Evolutionary conservation across 164 flowering plant species (phyloP), one percentile per base, ranked within the genome.

Genomic region (grape (Vitis vinifera)): DNA sequence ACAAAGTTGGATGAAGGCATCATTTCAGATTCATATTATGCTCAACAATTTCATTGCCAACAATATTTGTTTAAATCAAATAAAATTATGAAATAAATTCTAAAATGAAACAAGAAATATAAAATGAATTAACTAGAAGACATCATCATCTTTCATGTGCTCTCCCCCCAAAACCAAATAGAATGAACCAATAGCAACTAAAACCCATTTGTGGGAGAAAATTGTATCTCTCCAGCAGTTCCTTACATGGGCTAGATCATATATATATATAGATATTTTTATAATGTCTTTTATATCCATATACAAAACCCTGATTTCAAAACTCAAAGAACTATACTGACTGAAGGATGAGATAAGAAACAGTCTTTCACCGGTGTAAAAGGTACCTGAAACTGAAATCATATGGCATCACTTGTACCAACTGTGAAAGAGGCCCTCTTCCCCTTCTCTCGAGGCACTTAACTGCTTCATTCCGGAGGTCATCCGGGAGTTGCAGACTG

Each of bases 331-430:
- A 51, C 11, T 51, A 48, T 31, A 49, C 16, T 29, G 59, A 27
- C 51, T 51, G n/a, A 8, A 51, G n/a, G 37, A 51, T 14, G 13
- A 53, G 11, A 47, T 7, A 67, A 8, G 61, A 14, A 19, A 53
- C 1, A 4, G 44, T 37, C 44, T 23, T 57, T 78, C 67, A 80
- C 37, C 55, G 73, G 51, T 73, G 76, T 64, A 86, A 30, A 10
- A 88, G 82, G 77, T 81, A 79, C 68, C 88, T 81, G 84, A 85
- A 88, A 48, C 81, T 85, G 76, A 86, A 88, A 67, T 84, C 81
- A 63, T 87, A 87, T 15, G 86, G 82, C 71, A 68, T 75, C 19
- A 81, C 73, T 67, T 80, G 82, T 8, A 83, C 76, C 1, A 77
- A 19, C 29, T 81, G 74, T 0, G 82, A 78, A 10, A 76, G 61